Base-by-base conservation (phyloP, 179 eudicot genomes). In the Beta lomatogona region DNA sequence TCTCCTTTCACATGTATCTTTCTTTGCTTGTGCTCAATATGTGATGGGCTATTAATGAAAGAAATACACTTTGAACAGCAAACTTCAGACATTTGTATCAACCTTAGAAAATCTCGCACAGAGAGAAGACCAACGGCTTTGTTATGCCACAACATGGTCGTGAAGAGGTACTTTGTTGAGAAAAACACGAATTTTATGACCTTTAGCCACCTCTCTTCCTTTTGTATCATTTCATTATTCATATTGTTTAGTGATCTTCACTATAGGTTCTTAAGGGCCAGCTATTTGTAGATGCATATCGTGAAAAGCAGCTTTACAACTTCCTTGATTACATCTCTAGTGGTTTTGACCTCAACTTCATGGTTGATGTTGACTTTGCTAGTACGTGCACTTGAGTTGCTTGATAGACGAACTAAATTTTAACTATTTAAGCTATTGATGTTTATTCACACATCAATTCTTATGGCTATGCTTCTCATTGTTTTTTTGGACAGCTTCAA, bases 331-430 rank as follows among this genome's bases (percentile, higher is more conserved):
- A 92, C 82, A 88, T 94, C 65, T 92, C 98, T 70, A 88, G 92
- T 89, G 98, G 98, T 78, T 92, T 93, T 82, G 93, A 94, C 81
- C 93, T 94, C 72, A 94, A 86, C 80, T 92, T 92, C 83, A 88
- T 93, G 98, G 98, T 94, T 85, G 98, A 95, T 75, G 91, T 94
- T 85, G 99, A 95, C 88, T 95, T 95, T 83, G 94, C 99, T 65
- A 98, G 99, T 95, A 86, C 55, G 36, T 55, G 44, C 57, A 45
- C 11, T 8, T 60, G 16, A 57, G 50, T 54, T 55, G 18, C 28
- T 69, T 61, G n/a, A 53, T 73, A 45, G 19, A 45, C 58, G 75
- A 31, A n/a, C n/a, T n/a, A n/a, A n/a, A n/a, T n/a, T n/a, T n/a
- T 52, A 10, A 77, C 64, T 12, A 63, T 7, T 66, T 31, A 19